phyloP scores from a whole-genome alignment of 768 basidiomycete genomes.

The Mycena metata region DNA sequence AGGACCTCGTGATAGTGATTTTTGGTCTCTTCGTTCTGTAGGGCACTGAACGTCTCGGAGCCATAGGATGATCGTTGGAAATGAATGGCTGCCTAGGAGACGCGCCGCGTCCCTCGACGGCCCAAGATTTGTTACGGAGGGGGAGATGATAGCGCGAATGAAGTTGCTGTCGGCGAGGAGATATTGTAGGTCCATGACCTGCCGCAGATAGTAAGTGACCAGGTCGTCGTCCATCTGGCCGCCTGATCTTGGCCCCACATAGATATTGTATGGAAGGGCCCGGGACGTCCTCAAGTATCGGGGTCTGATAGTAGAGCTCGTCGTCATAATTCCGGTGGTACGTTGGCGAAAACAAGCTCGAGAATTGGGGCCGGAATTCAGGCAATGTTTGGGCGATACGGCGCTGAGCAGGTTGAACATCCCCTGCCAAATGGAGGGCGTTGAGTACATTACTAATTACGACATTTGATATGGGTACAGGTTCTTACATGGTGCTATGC shows the following conservation, averaged over 20 bases:
- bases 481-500: conserved; percentile 81
- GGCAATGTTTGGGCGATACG: not conserved
- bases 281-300: conserved; percentile 1
- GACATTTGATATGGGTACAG: conserved; percentile 78
- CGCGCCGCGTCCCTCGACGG: conserved; percentile 71
- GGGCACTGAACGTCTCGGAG: conserved; percentile 42
- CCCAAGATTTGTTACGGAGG: conserved; percentile 60
- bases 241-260: conserved; percentile 6
- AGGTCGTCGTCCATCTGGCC: conserved; percentile 42
- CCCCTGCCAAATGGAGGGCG: conserved; percentile 67
- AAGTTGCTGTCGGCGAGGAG: conserved; percentile 69
- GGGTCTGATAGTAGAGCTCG: not conserved
- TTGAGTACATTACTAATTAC: conserved; percentile 81
- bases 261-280: not conserved
- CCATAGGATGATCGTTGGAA: conserved; percentile 43
- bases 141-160: conserved; percentile 62
- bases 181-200: conserved; percentile 79
- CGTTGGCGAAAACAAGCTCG: conserved; percentile 47
- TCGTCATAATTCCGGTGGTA: conserved; percentile 35
- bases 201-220: conserved; percentile 65
- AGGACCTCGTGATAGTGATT: conserved; percentile 45
- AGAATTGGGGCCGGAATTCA: conserved; percentile 40
- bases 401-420: not conserved
- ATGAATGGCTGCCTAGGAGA: conserved; percentile 75
- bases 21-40: conserved; percentile 43